Evolutionary conservation across 768 basidiomycete genomes (phyloP), one percentile per base, ranked within the genome.

Genomic region (Panellus pusillus): DNA sequence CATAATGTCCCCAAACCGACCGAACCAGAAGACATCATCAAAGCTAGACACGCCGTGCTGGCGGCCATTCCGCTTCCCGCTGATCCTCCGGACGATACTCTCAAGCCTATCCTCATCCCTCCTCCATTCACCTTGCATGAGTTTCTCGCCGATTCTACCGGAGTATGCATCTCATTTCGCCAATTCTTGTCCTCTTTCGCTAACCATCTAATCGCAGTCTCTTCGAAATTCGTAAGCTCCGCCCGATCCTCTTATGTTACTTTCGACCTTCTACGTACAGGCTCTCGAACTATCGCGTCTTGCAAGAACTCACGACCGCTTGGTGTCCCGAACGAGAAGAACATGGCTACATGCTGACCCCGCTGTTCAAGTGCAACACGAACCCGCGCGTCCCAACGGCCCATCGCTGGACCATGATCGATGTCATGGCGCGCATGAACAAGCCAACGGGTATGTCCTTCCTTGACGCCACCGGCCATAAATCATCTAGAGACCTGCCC

Each of bases 261-360:
- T 9, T 36, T 19, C 17, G n/a, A 27, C 48, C 11, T 37, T 24
- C 44, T 32, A 44, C 24, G 14, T 44, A 4, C 57, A 91, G 89
- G 37, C 75, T 91, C 7, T 70, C 77, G 7, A 83, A 83, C 56
- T 86, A 89, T 64, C 81, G 83, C 41, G 76, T 88, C 38, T 73
- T 92, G 36, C 81, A 86, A 49, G 80, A 83, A 52, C 65, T 72
- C 6, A 90, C 85, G 15, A 89, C 89, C 2, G 75, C 76, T 32
- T 92, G 89, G 89, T 91, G 89, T 62, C 81, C 87, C 2, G 87
- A 89, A 42, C 82, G 84, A 46, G 89, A 92, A 72, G 89, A 91
- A 58, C 88, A 91, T 51, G 89, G 89, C 3, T 91, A 87, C 63
- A 82, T 84, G 65, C 80, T 91, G 48, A 76, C 82, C 1, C 88